Evolutionary conservation across 495 filamentous ascomycete species (phyloP).

Genomic region (Stereocaulon alpinum): DNA sequence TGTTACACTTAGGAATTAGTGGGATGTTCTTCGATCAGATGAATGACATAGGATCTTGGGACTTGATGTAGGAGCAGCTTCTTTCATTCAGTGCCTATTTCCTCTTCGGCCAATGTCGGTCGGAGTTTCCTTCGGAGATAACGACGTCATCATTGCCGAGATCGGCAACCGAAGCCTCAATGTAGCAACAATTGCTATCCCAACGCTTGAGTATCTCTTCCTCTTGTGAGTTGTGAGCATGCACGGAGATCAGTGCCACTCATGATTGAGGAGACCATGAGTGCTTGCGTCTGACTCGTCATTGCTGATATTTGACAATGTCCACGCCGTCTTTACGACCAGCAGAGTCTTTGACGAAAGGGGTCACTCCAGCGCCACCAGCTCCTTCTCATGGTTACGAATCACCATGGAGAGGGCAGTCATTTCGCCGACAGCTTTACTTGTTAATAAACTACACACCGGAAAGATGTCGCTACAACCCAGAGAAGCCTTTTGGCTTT

Average conservation of each 20-base stretch:
- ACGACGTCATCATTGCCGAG: not conserved
- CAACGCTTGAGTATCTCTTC: not conserved
- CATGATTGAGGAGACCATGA: not conserved
- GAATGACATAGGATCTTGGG: not conserved
- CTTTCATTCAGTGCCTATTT: not conserved
- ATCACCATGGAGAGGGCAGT: not conserved
- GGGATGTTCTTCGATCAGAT: not conserved
- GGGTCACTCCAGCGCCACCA: not conserved
- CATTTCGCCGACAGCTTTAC: not conserved
- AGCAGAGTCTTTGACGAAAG: not conserved
- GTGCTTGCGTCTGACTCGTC: not conserved
- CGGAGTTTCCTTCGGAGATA: not conserved
- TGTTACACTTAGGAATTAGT: not conserved
- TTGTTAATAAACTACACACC: conserved; percentile 37
- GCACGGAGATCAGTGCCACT: too few relatives aligned
- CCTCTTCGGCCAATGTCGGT: not conserved
- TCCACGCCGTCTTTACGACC: not conserved
- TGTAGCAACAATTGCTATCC: not conserved
- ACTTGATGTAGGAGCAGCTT: too few relatives aligned
- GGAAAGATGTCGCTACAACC: conserved; percentile 45
- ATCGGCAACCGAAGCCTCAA: not conserved
- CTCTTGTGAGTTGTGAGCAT: too few relatives aligned
- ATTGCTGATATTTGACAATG: not conserved
- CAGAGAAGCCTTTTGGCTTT: conserved; percentile 44
- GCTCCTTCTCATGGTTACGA: not conserved